Evolutionary conservation across 306 rosid species (phyloP).

Genomic region (Comarum palustre): DNA sequence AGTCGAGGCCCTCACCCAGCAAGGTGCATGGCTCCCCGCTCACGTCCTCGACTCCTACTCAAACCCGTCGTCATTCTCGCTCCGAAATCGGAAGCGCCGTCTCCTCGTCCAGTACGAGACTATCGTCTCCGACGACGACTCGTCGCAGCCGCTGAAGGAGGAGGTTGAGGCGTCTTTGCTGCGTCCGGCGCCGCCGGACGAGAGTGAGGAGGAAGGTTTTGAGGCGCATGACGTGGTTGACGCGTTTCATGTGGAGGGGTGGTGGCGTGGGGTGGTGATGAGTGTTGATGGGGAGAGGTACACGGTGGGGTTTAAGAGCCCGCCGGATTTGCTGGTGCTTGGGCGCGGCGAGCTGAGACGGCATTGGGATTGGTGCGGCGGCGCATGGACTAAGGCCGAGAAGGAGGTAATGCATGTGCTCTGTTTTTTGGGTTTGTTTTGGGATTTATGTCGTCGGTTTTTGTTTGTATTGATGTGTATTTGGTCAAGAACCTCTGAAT

Average conservation of each 20-base stretch:
- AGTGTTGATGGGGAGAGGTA: not conserved
- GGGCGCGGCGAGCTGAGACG: not conserved
- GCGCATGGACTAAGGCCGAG: not conserved
- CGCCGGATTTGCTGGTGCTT: slow-evolving; percentile 21
- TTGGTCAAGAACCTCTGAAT: no score
- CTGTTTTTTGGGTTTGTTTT: no score
- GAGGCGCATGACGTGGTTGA: slow-evolving; percentile 20
- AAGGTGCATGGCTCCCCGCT: slow-evolving; percentile 1
- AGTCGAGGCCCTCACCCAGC: not conserved
- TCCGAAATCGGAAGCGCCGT: not conserved
- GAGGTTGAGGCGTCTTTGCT: not conserved
- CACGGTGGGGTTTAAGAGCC: slow-evolving; percentile 17
- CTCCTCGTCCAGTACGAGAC: slow-evolving; percentile 6
- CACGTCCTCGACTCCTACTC: not conserved
- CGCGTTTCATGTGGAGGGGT: not conserved
- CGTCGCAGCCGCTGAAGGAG: not conserved
- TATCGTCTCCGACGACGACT: not conserved
- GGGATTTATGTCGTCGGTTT: not conserved
- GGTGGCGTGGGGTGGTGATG: slow-evolving; percentile 27
- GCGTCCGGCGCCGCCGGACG: slow-evolving; percentile 19
- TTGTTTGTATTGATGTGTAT: not conserved
- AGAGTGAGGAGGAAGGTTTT: not conserved
- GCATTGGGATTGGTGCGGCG: slow-evolving; percentile 21
- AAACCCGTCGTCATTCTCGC: not conserved
- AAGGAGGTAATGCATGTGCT: slow-evolving; percentile 20